Percentiles rank a stretch among this genome's conserved stretches.
These are phyloP conservation scores for Penicillium concentricum DNA, from an alignment of 2,329 filamentous ascomycete species.

Conservation along the genomic window DNA sequence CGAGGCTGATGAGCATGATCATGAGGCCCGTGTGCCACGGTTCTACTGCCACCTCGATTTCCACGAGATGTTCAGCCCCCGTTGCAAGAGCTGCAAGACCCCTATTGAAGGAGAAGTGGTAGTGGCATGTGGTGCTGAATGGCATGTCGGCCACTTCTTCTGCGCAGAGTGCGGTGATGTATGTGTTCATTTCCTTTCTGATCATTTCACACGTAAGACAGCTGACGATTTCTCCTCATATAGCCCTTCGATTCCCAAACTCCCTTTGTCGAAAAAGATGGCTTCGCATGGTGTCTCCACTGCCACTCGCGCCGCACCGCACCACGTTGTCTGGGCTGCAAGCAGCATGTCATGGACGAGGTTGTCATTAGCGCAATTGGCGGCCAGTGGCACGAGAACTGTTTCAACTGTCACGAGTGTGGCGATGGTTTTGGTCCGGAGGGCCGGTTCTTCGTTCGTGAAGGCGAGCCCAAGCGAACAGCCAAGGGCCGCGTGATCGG, in stretches of 20 bases:
- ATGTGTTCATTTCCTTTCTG: slow-evolving; percentile 19
- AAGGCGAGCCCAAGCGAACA: slow-evolving; percentile 49
- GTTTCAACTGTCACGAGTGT: slow-evolving; percentile 78
- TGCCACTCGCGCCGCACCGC: slow-evolving; percentile 92
- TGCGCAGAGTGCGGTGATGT: slow-evolving; percentile 94
- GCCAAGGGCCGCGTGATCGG: slow-evolving; percentile 49
- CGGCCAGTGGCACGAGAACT: slow-evolving; percentile 88
- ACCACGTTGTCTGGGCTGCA: slow-evolving; percentile 84
- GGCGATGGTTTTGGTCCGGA: slow-evolving; percentile 58
- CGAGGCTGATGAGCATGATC: slow-evolving; percentile 61
- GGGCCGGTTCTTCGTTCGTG: slow-evolving; percentile 62
- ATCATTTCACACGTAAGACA: slow-evolving; percentile 3
- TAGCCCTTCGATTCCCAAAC: slow-evolving; percentile 59
- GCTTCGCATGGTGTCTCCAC: slow-evolving; percentile 92
- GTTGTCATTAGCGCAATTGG: slow-evolving; percentile 87
- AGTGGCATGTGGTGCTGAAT: slow-evolving; percentile 89
- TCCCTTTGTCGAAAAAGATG: slow-evolving; percentile 96
- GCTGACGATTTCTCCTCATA: slow-evolving; percentile 7
- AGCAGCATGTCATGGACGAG: slow-evolving; percentile 80
- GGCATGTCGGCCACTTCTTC: slow-evolving; percentile 98
- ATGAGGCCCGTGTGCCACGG: slow-evolving; percentile 63
- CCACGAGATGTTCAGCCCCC: slow-evolving; percentile 88
- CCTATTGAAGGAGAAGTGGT: slow-evolving; percentile 95
- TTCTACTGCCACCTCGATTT: slow-evolving; percentile 99
- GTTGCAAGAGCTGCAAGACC: slow-evolving; percentile 94